Evolutionary conservation across 1,284 basidiomycete genomes (phyloP).

Genomic region (Ceratorhiza oryzae-sativae): DNA sequence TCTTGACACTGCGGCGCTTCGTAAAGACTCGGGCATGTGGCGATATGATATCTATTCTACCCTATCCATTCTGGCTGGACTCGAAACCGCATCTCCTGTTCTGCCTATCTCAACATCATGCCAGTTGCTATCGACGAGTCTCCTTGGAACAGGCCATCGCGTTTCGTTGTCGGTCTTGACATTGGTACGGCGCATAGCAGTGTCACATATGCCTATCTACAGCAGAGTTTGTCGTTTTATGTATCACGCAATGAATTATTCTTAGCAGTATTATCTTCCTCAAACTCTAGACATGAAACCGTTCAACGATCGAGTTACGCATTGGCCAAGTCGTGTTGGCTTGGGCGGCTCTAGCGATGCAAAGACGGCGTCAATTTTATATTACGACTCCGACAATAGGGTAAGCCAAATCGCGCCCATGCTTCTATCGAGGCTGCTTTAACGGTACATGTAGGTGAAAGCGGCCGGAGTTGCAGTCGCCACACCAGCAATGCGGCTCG

Average conservation of each 20-base stretch:
- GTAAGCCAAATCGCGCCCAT: not conserved
- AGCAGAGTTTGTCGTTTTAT: not conserved
- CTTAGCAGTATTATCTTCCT: too few species aligned
- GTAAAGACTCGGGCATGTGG: too few species aligned
- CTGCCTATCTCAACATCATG: not conserved
- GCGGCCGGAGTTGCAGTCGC: not conserved
- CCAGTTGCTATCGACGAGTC: not conserved
- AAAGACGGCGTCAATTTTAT: conserved; percentile 37
- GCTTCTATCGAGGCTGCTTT: too few species aligned
- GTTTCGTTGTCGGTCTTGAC: conserved; percentile 15
- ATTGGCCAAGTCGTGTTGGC: conserved; percentile 20
- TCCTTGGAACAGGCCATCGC: not conserved
- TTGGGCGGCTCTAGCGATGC: conserved; percentile 2
- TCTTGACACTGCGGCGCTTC: too few species aligned
- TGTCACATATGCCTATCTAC: conserved; percentile 6
- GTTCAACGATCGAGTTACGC: conserved; percentile 10
- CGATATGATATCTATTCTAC: too few species aligned
- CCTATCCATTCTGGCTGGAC: too few species aligned
- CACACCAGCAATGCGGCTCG: not conserved
- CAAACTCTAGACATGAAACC: not conserved
- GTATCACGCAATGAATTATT: too few species aligned
- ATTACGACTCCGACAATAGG: conserved; percentile 24
- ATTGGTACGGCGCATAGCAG: conserved; percentile 12
- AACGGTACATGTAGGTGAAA: not conserved
- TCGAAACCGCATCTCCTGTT: too few species aligned